Percentiles rank a stretch among this genome's conserved stretches.
phyloP scores from a whole-genome alignment of 495 filamentous ascomycete species.

The Penicillium roqueforti region DNA sequence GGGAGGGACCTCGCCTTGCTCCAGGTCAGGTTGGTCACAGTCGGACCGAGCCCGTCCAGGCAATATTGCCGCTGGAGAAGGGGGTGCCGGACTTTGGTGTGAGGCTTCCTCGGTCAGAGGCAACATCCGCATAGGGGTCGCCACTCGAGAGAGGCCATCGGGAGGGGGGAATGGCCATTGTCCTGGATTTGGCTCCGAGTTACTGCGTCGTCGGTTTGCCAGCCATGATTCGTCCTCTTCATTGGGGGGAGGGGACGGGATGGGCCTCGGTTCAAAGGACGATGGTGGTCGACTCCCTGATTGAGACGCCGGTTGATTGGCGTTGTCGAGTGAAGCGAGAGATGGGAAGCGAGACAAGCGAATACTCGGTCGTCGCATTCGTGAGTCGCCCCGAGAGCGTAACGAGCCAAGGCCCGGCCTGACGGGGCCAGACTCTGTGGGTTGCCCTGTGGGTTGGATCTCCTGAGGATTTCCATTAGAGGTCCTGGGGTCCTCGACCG shows the following conservation, averaged over 20 bases:
- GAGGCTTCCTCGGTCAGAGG: constrained; percentile 39
- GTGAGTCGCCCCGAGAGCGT: constrained; percentile 19
- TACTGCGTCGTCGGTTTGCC: constrained; percentile 42
- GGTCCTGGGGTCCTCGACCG: constrained; percentile 21
- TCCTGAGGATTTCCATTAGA: constrained; percentile 6
- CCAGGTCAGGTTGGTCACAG: constrained; percentile 2
- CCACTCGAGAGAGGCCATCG: constrained; percentile 31
- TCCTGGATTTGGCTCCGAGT: constrained; percentile 41
- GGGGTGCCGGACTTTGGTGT: constrained; percentile 17
- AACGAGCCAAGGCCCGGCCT: constrained; percentile 10
- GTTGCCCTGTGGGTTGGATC: constrained; percentile 11
- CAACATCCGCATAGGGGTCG: constrained; percentile 33
- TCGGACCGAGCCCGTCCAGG: background rate
- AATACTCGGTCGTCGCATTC: constrained; percentile 39
- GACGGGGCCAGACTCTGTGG: background rate
- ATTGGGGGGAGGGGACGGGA: constrained; percentile 14
- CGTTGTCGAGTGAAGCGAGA: constrained; percentile 16
- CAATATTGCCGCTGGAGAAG: constrained; percentile 1
- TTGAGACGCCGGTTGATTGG: constrained; percentile 8
- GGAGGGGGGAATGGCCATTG: constrained; percentile 34
- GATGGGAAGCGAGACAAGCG: constrained; percentile 37
- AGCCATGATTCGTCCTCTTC: constrained; percentile 34
- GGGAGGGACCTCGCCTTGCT: constrained; percentile 7
- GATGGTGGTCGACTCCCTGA: constrained; percentile 3
- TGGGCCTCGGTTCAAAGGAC: constrained; percentile 9